Conservation (phyloP, 148 eudicot species). For the Pouteria glomerata region DNA sequence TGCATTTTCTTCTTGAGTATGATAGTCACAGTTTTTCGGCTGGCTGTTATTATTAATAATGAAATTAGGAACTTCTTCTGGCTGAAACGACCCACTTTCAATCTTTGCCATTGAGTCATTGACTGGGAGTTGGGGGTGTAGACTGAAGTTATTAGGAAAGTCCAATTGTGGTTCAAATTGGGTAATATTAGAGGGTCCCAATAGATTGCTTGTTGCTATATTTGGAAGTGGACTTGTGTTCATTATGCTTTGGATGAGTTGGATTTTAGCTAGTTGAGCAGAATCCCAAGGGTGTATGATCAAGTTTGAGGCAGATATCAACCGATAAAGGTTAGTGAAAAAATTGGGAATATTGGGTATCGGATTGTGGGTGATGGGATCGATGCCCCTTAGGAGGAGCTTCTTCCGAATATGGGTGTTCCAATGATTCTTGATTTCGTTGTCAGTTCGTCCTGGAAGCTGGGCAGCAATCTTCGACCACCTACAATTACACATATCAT, state of each 20-base stretch:
- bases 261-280: conserved; percentile 37
- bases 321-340: conserved; percentile 33
- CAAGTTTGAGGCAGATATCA: conserved; percentile 32
- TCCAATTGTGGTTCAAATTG: neutral
- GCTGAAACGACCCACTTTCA: neutral
- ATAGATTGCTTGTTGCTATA: neutral
- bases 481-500: conserved; percentile 19
- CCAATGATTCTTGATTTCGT: conserved; percentile 57
- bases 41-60: neutral
- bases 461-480: conserved; percentile 55
- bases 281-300: conserved; percentile 22
- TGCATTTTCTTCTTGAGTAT: conserved; percentile 17
- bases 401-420: conserved; percentile 48
- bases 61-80: neutral
- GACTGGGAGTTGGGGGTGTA: no score
- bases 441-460: conserved; percentile 55
- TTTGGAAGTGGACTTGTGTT: conserved; percentile 18
- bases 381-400: conserved; percentile 48
- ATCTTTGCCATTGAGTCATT: neutral
- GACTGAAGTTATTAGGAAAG: neutral
- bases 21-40: neutral
- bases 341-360: conserved; percentile 32
- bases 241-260: conserved; percentile 43
- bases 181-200: neutral
- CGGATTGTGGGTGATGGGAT: conserved; percentile 50